Percentiles rank a stretch among this genome's conserved stretches.
phyloP scores from a whole-genome alignment of 2,329 filamentous ascomycete genomes.

The Nemania bipapillata region DNA sequence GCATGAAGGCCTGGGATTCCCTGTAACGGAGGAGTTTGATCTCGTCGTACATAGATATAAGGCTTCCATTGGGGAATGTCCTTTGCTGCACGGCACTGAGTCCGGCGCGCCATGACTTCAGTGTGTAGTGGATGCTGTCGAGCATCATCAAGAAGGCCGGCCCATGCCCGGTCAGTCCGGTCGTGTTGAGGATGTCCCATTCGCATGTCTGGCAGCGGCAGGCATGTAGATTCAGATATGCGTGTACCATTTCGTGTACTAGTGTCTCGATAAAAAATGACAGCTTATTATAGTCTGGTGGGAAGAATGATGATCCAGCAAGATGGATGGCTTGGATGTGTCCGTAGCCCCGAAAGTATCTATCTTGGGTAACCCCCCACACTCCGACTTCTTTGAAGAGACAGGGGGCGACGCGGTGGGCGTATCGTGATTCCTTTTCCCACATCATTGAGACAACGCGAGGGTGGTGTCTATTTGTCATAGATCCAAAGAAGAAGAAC shows the following conservation, averaged over 20 bases:
- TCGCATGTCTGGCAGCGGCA: background rate
- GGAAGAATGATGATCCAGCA: background rate
- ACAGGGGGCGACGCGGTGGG: background rate
- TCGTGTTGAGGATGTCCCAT: background rate
- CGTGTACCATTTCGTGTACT: constrained; percentile 34
- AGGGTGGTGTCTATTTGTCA: background rate
- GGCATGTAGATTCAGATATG: background rate
- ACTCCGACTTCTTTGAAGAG: background rate
- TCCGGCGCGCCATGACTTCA: constrained; percentile 5
- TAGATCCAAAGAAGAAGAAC: constrained; percentile 27
- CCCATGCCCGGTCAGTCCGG: background rate
- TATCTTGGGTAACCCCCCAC: background rate
- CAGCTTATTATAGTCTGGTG: too few relatives aligned
- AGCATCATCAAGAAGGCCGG: constrained; percentile 14
- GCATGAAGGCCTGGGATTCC: too few relatives aligned
- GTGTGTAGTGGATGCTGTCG: constrained; percentile 13
- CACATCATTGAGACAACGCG: background rate
- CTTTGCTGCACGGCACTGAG: background rate
- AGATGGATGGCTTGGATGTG: constrained; percentile 4
- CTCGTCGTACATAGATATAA: background rate
- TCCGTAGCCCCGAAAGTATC: background rate
- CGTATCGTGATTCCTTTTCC: background rate
- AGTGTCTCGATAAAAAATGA: constrained; percentile 3
- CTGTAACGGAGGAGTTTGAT: background rate
- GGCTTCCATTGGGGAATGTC: background rate